Percentiles rank a stretch among this genome's conserved stretches.
Conservation (phyloP, 176 grass and related monocot genomes). For the Aegilops umbellulata region DNA sequence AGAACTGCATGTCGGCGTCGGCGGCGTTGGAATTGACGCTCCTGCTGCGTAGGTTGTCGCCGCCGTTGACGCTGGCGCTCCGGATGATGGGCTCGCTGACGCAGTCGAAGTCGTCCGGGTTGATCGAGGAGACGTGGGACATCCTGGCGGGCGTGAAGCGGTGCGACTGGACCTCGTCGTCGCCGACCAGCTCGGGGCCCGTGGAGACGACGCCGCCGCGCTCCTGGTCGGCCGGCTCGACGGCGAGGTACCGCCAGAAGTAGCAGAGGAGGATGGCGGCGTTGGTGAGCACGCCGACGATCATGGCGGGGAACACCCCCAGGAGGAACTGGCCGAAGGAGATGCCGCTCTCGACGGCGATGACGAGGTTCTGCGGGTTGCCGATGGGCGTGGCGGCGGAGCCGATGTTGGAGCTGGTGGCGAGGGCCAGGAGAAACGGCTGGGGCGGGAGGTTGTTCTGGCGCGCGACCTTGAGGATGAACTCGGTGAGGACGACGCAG, state of each 20-base stretch:
- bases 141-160: conserved; percentile 87
- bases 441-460: conserved; percentile 84
- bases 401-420: conserved; percentile 72
- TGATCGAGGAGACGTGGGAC: conserved; percentile 66
- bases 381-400: conserved; percentile 72
- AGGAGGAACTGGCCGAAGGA: conserved; percentile 66
- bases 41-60: conserved; percentile 49
- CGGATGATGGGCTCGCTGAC: conserved; percentile 54
- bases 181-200: conserved; percentile 44
- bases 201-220: not conserved
- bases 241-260: conserved; percentile 62
- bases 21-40: conserved; percentile 36
- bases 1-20: conserved; percentile 44
- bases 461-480: conserved; percentile 72
- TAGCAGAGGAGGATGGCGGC: conserved; percentile 67
- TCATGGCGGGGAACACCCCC: conserved; percentile 59
- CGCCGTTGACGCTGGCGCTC: conserved; percentile 22
- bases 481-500: conserved; percentile 86
- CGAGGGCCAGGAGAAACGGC: conserved; percentile 61
- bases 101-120: conserved; percentile 50
- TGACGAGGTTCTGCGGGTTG: conserved; percentile 84
- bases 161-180: conserved; percentile 64
- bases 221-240: conserved; percentile 48
- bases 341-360: conserved; percentile 65
- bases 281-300: conserved; percentile 58